These are phyloP conservation scores for Penicillium canariense DNA, from an alignment of 495 filamentous ascomycete species.

Conservation along the genomic window DNA sequence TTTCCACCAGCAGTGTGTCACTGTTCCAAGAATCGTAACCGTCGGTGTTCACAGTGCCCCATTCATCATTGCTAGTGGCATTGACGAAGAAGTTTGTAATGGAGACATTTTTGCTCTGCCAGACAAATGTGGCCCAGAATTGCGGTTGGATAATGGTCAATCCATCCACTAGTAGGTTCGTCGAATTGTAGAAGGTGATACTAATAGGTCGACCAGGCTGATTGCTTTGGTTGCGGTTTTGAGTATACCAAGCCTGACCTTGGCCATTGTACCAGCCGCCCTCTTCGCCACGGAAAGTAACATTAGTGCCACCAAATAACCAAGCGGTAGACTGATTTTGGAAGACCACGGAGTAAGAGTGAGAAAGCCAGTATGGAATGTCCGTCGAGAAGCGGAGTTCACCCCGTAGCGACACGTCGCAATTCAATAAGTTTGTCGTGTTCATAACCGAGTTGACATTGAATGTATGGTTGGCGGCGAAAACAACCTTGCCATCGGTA, in stretches of 20 bases:
- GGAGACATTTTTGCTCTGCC: constrained; percentile 33
- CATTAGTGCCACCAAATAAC: constrained; percentile 44
- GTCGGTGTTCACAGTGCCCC: constrained; percentile 40
- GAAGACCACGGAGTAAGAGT: constrained; percentile 42
- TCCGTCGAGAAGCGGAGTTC: constrained; percentile 40
- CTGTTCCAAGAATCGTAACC: constrained; percentile 38
- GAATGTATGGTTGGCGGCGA: constrained; percentile 36
- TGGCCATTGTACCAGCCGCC: constrained; percentile 49
- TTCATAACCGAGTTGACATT: constrained; percentile 43
- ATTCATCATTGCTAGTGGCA: constrained; percentile 30
- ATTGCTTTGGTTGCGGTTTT: constrained; percentile 33
- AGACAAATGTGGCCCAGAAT: constrained; percentile 45
- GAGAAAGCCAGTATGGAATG: constrained; percentile 44
- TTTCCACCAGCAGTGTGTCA: constrained; percentile 30
- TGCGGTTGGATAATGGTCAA: constrained; percentile 42
- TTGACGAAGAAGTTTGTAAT: constrained; percentile 46
- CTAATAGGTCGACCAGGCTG: constrained; percentile 45
- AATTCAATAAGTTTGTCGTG: constrained; percentile 43
- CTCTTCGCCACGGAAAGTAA: constrained; percentile 28
- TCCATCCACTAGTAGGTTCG: constrained; percentile 30
- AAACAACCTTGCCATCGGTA: constrained; percentile 35
- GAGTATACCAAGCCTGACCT: constrained; percentile 46
- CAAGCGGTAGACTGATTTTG: constrained; percentile 50
- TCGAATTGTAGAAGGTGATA: constrained; percentile 39
- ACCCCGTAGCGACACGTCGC: constrained; percentile 37